These are phyloP conservation scores for Tylopilus plumbeoviolaceoides DNA, from an alignment of 768 basidiomycete species.

Conservation along the genomic window DNA sequence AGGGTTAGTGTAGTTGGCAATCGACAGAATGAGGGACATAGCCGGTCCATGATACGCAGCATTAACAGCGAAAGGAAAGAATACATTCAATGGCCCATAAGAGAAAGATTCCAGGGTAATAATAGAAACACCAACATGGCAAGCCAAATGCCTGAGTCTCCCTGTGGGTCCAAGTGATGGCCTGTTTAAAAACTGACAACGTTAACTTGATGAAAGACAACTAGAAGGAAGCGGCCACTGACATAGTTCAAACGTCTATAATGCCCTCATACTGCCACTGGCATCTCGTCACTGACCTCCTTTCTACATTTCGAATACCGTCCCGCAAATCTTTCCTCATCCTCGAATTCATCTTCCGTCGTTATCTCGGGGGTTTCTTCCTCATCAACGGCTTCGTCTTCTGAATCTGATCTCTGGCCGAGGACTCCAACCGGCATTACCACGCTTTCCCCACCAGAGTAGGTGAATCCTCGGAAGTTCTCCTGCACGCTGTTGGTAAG, in stretches of 20 bases:
- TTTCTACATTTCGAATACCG: constrained; percentile 63
- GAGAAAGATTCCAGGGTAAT: constrained; percentile 5
- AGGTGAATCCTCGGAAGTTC: constrained; percentile 94
- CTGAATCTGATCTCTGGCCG: constrained; percentile 26
- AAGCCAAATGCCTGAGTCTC: constrained; percentile 18
- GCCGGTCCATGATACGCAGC: constrained; percentile 6
- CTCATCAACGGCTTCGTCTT: constrained; percentile 46
- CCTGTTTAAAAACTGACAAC: constrained; percentile 1
- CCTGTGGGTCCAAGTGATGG: constrained; percentile 18
- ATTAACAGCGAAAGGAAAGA: constrained; percentile 7
- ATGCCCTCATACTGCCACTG: constrained; percentile 27
- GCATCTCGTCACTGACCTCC: constrained; percentile 35
- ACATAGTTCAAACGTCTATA: constrained; percentile 9
- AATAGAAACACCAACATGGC: constrained; percentile 1
- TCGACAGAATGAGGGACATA: constrained; percentile 4
- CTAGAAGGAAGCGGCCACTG: constrained; percentile 8
- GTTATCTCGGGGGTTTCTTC: constrained; percentile 46
- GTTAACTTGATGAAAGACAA: too few species aligned
- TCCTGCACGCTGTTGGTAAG: constrained; percentile 92
- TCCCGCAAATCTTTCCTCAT: constrained; percentile 58
- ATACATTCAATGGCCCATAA: too few species aligned
- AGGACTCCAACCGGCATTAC: constrained; percentile 42
- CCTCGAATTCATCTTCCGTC: constrained; percentile 77
- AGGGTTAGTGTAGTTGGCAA: constrained; percentile 21
- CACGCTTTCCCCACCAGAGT: constrained; percentile 70